Base-by-base conservation (phyloP, 2,329 filamentous ascomycete species). In the Hypoxylon sp. region DNA sequence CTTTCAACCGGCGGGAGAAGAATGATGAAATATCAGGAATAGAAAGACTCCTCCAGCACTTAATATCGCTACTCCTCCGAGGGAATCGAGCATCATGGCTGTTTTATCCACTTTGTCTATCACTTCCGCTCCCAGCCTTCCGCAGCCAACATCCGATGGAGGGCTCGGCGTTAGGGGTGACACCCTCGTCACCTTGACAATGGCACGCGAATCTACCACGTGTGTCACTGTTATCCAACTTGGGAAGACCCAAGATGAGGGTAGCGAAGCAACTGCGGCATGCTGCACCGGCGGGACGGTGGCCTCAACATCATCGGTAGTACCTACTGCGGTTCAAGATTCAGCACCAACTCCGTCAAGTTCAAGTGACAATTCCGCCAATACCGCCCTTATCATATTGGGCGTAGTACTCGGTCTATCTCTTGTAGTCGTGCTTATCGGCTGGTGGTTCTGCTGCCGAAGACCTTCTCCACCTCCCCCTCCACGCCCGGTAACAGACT, bases 321-420 rank as follows among this genome's bases (percentile, higher is more conserved):
- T 44, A 10, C 40, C 40, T 11, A 20, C 40, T 4, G 1, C 40
- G 10, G 40, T 44, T 17, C 17, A 44, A 44, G 40, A 44, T 2
- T 58, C 66, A 1, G 22, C 59, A 3, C 60, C 68, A 2, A 48
- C 49, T 8, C 17, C 60, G 2, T 25, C 48, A 2, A 58, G 50
- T 35, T 58, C 69, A 6, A 40, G 61, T 31, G 48, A 27, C 13
- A 46, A 65, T 17, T 51, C 66, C 17, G 17, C 69, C 11, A 53
- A 48, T 10, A 72, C 69, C 3, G 69, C 66, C 1, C 61, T 72
- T 3, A 68, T 72, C 7, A 61, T 72, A 51, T 61, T 72, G 55
- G 70, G 67, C 20, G 70, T 72, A 8, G 61, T 73, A 2, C 61
- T 74, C 1, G 65, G 66, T 3, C 30, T 72, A 2, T 60, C 72